These are phyloP conservation scores for Croton laevigatus DNA, from an alignment of 441 rosid species.

Conservation along the genomic window DNA sequence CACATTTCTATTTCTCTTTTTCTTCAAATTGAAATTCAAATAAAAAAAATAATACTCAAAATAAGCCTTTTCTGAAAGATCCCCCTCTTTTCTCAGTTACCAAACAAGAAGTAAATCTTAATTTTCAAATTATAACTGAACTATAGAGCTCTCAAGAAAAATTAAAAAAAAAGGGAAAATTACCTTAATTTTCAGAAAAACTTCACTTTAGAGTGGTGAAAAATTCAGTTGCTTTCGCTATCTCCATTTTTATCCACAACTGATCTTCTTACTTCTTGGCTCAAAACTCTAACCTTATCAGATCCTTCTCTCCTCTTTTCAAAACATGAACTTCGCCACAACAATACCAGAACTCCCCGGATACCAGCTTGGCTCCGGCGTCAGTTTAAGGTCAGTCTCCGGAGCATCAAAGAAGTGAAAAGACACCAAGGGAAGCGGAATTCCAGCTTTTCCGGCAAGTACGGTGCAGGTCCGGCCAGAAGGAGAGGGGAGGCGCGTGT, in stretches of 20 bases:
- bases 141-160: background rate
- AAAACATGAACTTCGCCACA: slow-evolving; percentile 18
- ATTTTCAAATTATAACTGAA: background rate
- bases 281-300: slow-evolving; percentile 4
- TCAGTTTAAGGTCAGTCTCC: slow-evolving; percentile 17
- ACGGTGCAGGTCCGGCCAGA: slow-evolving; percentile 31
- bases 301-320: slow-evolving; percentile 19
- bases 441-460: slow-evolving; percentile 31
- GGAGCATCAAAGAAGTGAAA: slow-evolving; percentile 4
- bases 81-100: slow-evolving; percentile 4
- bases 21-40: background rate
- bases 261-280: background rate
- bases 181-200: background rate
- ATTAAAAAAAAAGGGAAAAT: background rate
- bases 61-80: background rate
- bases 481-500: slow-evolving; percentile 29
- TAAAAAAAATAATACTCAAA: background rate
- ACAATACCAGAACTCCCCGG: slow-evolving; percentile 1
- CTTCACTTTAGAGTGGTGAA: slow-evolving; percentile 18
- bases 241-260: slow-evolving; percentile 8
- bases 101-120: background rate
- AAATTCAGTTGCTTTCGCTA: slow-evolving; percentile 13
- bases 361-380: slow-evolving; percentile 23
- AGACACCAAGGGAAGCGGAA: slow-evolving; percentile 18
- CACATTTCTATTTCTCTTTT: background rate